Base-by-base conservation (phyloP, 1,139 yeast genomes). In the Magnusiomyces ingens region DNA sequence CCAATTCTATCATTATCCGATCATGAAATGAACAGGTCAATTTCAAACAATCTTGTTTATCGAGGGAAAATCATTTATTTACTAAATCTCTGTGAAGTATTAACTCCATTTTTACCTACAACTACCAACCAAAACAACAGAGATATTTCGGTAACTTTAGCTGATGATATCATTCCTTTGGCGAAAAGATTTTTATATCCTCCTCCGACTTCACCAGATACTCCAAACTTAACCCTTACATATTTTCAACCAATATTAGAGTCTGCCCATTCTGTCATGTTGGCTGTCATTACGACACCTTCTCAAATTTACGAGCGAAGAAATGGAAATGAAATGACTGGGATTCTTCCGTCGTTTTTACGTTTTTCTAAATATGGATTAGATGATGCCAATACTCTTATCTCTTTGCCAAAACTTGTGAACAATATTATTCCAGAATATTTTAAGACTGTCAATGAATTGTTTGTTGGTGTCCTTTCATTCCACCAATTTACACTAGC, bases 181-280 rank as follows among this genome's bases (percentile, higher is more conserved):
- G 74, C 79, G 11, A 66, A 75, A 49, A 69, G 69, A 42, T 69
- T 80, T 50, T 75, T 78, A 3, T 66, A 67, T 51, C 72, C 75
- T 37, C 61, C 63, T 2, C 61, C 53, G 1, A 55, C 45, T 17
- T 45, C 55, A 6, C 49, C 49, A 46, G 43, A 36, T 21, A 50
- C 32, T 3, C 37, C 50, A 3, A 48, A 22, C n/a, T n/a, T 52
- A 1, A 52, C 55, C 2, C 37, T 46, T 18, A 53, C 54, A 19
- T 56, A 57, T 8, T 68, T 69, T 46, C 62, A 69, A 48, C 76
- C 76, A 8, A 59, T 82, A 4, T 67, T 82, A 3, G 94, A 85
- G 63, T 80, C 85, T 0, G 75, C 84, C 1, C 94, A 86, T 63
- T 81, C 90, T 0, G 86, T 84, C 0, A 70, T 84, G 58, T 70